phyloP scores from a whole-genome alignment of 2,329 filamentous ascomycete genomes.

The Capronia americana region DNA sequence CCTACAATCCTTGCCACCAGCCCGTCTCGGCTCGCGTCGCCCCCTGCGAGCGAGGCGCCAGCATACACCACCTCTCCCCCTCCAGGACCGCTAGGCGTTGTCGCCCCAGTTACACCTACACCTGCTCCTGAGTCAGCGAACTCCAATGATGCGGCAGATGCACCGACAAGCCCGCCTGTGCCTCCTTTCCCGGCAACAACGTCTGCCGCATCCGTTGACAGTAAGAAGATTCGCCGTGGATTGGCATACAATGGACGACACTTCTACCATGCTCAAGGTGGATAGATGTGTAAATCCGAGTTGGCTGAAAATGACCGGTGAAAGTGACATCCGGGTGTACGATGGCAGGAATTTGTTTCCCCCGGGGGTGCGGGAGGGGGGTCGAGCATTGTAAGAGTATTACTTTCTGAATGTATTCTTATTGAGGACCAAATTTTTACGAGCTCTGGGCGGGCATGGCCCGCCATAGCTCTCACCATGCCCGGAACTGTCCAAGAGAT shows the following conservation, averaged over 20 bases:
- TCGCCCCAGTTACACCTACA: not conserved
- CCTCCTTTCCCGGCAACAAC: not conserved
- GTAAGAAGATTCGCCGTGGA: not conserved
- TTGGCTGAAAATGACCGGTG: not conserved
- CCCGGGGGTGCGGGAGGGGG: too few relatives aligned
- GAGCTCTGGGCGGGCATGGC: not conserved
- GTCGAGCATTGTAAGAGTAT: not conserved
- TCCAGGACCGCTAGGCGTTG: not conserved
- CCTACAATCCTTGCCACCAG: not conserved
- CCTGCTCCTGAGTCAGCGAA: not conserved
- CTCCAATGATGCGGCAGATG: not conserved
- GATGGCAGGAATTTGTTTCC: too few relatives aligned
- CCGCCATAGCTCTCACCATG: not conserved
- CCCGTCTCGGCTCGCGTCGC: not conserved
- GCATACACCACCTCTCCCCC: not conserved
- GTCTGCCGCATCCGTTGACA: not conserved
- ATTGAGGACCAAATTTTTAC: not conserved
- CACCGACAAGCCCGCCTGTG: not conserved
- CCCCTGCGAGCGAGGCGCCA: not conserved
- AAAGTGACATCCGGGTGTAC: not conserved
- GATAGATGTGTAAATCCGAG: not conserved
- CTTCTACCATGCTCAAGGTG: not conserved
- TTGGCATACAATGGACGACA: not conserved
- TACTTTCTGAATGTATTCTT: not conserved
- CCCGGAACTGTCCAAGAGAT: not conserved